Conservation (phyloP, 495 filamentous ascomycete species). For the Sporormia fimetaria region DNA sequence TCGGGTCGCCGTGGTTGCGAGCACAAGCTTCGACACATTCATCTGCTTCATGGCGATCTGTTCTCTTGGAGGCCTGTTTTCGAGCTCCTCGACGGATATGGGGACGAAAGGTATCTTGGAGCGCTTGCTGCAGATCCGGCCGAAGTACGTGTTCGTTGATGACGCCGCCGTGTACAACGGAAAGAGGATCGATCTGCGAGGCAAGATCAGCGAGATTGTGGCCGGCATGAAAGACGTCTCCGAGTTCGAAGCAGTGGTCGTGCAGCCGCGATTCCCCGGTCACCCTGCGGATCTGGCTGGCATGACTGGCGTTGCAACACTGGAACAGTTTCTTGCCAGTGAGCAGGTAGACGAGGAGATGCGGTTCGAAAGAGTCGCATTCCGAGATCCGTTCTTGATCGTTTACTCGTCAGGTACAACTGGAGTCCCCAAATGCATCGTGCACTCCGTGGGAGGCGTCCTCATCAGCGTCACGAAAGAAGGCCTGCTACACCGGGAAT, state of each 20-base stretch:
- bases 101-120: slow-evolving; percentile 66
- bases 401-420: slow-evolving; percentile 65
- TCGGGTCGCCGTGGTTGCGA: slow-evolving; percentile 57
- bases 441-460: slow-evolving; percentile 55
- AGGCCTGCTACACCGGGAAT: slow-evolving; percentile 46
- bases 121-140: slow-evolving; percentile 58
- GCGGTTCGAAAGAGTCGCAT: slow-evolving; percentile 49
- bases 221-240: slow-evolving; percentile 44
- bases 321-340: slow-evolving; percentile 42
- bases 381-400: slow-evolving; percentile 59
- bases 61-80: slow-evolving; percentile 60
- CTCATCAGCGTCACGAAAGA: slow-evolving; percentile 52
- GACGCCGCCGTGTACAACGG: slow-evolving; percentile 71
- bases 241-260: slow-evolving; percentile 53
- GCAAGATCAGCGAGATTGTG: slow-evolving; percentile 58
- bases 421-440: slow-evolving; percentile 64
- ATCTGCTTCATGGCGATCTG: slow-evolving; percentile 52
- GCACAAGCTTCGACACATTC: slow-evolving; percentile 63
- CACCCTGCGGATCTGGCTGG: slow-evolving; percentile 45
- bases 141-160: slow-evolving; percentile 65
- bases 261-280: slow-evolving; percentile 50
- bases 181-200: slow-evolving; percentile 55
- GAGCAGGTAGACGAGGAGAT: slow-evolving; percentile 33
- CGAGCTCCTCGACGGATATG: slow-evolving; percentile 66
- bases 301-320: slow-evolving; percentile 44